Percentiles rank a stretch among this genome's conserved stretches.
phyloP scores from a whole-genome alignment of 306 rosid species.

The Ormosia emarginata region DNA sequence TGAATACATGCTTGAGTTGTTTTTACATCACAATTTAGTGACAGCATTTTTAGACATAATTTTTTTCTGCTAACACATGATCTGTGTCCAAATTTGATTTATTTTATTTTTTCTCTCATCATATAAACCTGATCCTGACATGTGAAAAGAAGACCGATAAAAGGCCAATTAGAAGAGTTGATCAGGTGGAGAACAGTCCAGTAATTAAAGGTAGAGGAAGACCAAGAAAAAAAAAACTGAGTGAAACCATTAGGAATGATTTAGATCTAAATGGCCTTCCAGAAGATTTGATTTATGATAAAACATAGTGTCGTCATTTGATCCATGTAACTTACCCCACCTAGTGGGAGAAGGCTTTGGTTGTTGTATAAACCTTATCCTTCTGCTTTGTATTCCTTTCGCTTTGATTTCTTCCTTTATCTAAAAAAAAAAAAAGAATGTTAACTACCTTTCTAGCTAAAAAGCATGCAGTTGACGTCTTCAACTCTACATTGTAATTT shows the following conservation, averaged over 20 bases:
- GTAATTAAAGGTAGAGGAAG: no score
- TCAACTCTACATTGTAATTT: slow-evolving; percentile 11
- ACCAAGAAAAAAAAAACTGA: no score
- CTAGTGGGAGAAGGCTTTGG: no score
- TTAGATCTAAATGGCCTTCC: no score
- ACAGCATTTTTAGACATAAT: not conserved
- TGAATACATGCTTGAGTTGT: not conserved
- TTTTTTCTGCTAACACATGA: not conserved
- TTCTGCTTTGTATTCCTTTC: not conserved
- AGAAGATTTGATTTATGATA: no score
- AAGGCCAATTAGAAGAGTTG: no score
- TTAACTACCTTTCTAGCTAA: slow-evolving; percentile 3
- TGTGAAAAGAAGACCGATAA: no score
- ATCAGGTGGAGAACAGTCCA: no score
- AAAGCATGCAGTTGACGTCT: not conserved
- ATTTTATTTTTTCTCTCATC: not conserved
- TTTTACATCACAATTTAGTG: slow-evolving; percentile 10
- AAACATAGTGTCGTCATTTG: no score
- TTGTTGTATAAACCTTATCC: not conserved
- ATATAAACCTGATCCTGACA: not conserved
- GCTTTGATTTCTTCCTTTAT: not conserved
- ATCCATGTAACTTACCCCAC: no score
- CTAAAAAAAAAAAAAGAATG: not conserved
- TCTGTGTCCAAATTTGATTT: not conserved
- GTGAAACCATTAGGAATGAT: no score